phyloP scores from a whole-genome alignment of 495 filamentous ascomycete genomes.

The Talaromyces trachyspermus region DNA sequence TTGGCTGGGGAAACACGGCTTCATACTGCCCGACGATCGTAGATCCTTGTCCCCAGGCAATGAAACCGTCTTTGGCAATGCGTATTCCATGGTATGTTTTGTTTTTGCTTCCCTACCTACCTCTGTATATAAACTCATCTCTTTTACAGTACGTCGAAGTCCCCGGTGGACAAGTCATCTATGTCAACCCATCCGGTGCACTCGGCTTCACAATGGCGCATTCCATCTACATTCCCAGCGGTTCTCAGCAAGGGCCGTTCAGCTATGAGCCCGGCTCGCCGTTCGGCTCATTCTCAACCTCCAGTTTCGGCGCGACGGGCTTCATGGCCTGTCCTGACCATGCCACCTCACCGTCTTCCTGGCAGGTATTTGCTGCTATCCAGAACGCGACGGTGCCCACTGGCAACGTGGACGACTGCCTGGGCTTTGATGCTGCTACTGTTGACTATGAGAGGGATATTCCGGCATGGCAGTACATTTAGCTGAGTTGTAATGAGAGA shows the following conservation, averaged over 20 bases:
- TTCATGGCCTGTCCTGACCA: conserved; percentile 40
- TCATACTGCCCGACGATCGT: conserved; percentile 30
- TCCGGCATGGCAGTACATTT: conserved; percentile 39
- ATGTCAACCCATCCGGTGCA: conserved; percentile 47
- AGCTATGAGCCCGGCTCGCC: conserved; percentile 19
- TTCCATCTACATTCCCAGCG: conserved; percentile 47
- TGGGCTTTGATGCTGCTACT: conserved; percentile 34
- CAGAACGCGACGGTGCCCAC: conserved; percentile 33
- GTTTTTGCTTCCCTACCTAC: conserved; percentile 1
- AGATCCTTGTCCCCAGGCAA: conserved; percentile 34
- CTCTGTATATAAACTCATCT: background rate
- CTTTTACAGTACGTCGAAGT: conserved; percentile 40
- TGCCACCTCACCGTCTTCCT: conserved; percentile 9
- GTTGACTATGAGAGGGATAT: conserved; percentile 17
- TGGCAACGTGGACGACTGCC: conserved; percentile 28
- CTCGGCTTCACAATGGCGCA: conserved; percentile 56
- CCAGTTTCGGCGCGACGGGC: conserved; percentile 25
- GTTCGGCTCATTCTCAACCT: conserved; percentile 24
- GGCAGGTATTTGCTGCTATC: conserved; percentile 38
- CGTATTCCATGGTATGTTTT: conserved; percentile 29
- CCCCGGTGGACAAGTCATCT: conserved; percentile 60
- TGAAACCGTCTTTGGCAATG: conserved; percentile 35
- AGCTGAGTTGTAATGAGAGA: too few species aligned
- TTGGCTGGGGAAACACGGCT: conserved; percentile 33
- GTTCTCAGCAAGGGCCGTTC: conserved; percentile 41